Evolutionary conservation across 31 red algal genomes (phyloP), one percentile per base, ranked within the genome.

Genomic region (Asparagopsis taxiformis): DNA sequence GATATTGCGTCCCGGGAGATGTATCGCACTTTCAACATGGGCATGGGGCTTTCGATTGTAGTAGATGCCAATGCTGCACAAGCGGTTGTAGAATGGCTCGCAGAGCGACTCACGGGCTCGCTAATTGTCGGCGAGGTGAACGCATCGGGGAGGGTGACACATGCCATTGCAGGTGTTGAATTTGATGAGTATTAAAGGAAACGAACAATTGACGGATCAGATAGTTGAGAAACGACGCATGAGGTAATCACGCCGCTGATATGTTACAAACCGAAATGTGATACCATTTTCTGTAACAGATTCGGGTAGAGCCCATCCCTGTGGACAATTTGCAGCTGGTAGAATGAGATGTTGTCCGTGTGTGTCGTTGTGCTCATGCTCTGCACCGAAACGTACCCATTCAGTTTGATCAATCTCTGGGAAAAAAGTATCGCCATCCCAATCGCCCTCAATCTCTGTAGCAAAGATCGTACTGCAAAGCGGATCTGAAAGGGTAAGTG

Each of bases 21-120:
- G 94, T 88, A 79, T 53, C 69, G 84, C 3, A 88, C 88, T 1
- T 98, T 93, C 79, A 98, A 98, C 51, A 92, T 98, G 89, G 94
- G 94, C 37, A 98, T 98, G 84, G 94, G 94, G n/a, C 77, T 98
- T 79, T 71, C 59, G 16, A 31, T 98, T 13, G 55, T 98, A 10
- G 89, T 98, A 15, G 77, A 68, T 36, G 43, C 62, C 2, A 34
- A 78, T 17, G 77, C 55, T 43, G 82, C 82, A 6, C 55, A 20
- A 0, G 32, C 32, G 46, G 79, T 91, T 35, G 52, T 37, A 8
- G 33, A 25, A 22, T 92, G 81, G 81, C 49, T 97, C 26, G 46
- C 41, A 67, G 69, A 65, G 31, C 58, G 87, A 23, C 31, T 81
- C 9, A 24, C 64, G 0, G 82, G 93, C 1, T 68, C 35, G 8